These are phyloP conservation scores for Epichloe bromicola DNA, from an alignment of 2,329 filamentous ascomycete species.

Conservation along the genomic window DNA sequence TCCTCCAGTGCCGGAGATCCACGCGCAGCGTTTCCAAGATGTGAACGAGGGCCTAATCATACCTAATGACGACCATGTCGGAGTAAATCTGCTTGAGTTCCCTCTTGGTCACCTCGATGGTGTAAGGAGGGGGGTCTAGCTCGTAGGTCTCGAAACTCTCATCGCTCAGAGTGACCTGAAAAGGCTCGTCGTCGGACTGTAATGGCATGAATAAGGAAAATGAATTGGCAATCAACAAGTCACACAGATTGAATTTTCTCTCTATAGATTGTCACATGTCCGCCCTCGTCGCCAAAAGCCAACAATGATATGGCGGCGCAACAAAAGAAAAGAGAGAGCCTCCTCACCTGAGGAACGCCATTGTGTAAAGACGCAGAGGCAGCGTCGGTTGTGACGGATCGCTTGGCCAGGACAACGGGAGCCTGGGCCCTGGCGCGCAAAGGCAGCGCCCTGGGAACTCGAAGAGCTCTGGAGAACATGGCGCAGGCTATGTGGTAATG, in stretches of 20 bases:
- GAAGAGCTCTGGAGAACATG: constrained; percentile 63
- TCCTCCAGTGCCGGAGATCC: not conserved
- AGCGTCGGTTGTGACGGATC: constrained; percentile 88
- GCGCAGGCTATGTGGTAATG: constrained; percentile 16
- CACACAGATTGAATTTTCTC: not conserved
- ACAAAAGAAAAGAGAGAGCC: not conserved
- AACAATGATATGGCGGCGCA: constrained; percentile 8
- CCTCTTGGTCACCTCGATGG: constrained; percentile 87
- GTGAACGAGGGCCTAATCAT: constrained; percentile 25
- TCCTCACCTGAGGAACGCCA: constrained; percentile 39
- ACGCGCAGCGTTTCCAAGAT: not conserved
- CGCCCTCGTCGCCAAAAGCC: not conserved
- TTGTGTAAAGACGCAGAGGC: constrained; percentile 83
- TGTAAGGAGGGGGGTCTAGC: constrained; percentile 94
- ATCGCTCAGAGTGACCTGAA: constrained; percentile 84
- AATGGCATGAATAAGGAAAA: constrained; percentile 1
- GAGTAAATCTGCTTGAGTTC: constrained; percentile 98
- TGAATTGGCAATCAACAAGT: constrained; percentile 9
- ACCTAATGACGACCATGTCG: constrained; percentile 93
- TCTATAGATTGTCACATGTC: not conserved
- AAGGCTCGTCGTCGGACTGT: constrained; percentile 86
- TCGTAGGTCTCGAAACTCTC: constrained; percentile 99
- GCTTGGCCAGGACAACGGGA: constrained; percentile 38
- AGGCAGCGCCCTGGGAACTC: constrained; percentile 46
- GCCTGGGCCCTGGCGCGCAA: constrained; percentile 36